Base-by-base conservation (phyloP, 148 eudicot genomes). In the Euryodendron excelsum region DNA sequence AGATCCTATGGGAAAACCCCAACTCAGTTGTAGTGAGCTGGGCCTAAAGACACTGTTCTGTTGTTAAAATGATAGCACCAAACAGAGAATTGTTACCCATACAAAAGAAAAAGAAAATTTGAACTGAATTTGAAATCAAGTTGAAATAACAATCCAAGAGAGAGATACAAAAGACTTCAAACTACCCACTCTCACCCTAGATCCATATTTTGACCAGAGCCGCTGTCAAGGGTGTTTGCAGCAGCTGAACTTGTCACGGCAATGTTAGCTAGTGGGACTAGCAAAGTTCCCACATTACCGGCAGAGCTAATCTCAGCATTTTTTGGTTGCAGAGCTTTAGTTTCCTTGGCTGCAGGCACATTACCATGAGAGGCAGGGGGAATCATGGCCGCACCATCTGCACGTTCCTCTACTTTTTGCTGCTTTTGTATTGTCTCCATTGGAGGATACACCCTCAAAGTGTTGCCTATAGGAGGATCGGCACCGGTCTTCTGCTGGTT, bases 401-500 rank as follows among this genome's bases (percentile, higher is more conserved):
- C 52, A 12, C 0, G 34, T 31, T 36, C 60, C 68, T 83, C 86
- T 9, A 17, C 31, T 48, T 79, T 77, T 21, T 55, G 78, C 72
- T 72, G 81, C 78, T 77, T 77, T 52, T 66, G 71, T 11, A 27
- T n/a, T 39, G 70, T 47, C 77, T 80, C 78, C 12, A 45, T 52
- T 4, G 81, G 81, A 77, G 86, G 86, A 77, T 68, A 76, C 60
- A 67, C 77, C 82, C 76, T 81, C 59, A 77, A 47, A 47, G 78
- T 73, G 76, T 56, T 75, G 55, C 78, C 75, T 9, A 79, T 60
- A 69, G 62, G 71, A 71, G 83, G 80, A 74, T 87, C 87, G 44
- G 80, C 62, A 60, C 67, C 75, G 47, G 71, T 78, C 76, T 85
- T 91, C 36, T 85, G 81, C 47, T 73, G 84, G 8, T 89, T 88